Base-by-base conservation (phyloP, 805 yeast genomes). In the Henningerozyma blattae region DNA sequence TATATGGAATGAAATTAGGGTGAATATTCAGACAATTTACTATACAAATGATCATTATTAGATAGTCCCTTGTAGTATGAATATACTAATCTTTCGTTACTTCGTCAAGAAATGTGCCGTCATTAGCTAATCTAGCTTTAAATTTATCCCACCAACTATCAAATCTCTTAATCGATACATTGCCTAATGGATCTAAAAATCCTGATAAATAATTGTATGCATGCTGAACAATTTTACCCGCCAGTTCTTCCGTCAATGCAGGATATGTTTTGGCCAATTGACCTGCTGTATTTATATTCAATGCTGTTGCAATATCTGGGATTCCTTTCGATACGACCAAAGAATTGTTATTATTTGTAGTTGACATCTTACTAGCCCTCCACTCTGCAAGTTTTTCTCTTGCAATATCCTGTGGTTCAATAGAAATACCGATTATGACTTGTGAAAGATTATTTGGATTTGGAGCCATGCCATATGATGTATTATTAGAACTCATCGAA, bases 61-160 rank as follows among this genome's bases (percentile, higher is more conserved):
- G n/a, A n/a, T n/a, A n/a, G n/a, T n/a, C n/a, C n/a, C n/a, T n/a
- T n/a, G n/a, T n/a, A n/a, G n/a, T n/a, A n/a, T n/a, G n/a, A n/a
- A n/a, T 27, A 27, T 9, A 12, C 22, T 31, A 41, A 22, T 34
- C 37, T 25, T 42, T 45, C 4, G 61, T 56, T 5, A 57, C 58
- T 32, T 64, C 65, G 40, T 84, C 83, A 32, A 89, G 57, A 52
- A 85, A 87, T 34, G 71, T 74, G 2, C 95, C 96, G 51, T 89
- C 93, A 40, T 79, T 81, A 9, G 72, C 67, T 38, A 91, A 47
- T 49, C 80, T 77, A 5, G 70, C 58, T 54, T 72, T 82, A 59
- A 91, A 89, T 57, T 85, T 87, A 43, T 70, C 77, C 98, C 98
- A 84, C 98, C 98, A 89, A 27, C 71, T 78, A 52, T 89, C 93